These are phyloP conservation scores for Fusarium tupiense DNA, from an alignment of 2,329 filamentous ascomycete genomes.

Conservation along the genomic window DNA sequence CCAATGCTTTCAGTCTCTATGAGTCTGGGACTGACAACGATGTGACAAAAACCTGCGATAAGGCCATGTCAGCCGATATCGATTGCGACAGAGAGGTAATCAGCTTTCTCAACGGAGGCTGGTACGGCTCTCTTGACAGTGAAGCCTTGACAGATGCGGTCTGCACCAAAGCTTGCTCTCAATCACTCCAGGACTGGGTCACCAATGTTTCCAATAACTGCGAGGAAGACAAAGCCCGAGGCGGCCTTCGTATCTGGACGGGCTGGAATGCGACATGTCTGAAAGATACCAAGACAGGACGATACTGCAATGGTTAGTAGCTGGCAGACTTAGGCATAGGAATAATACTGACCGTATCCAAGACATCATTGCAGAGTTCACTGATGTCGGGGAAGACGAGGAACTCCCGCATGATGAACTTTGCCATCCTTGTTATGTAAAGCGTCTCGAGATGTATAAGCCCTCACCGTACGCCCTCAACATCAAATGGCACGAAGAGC, in stretches of 20 bases:
- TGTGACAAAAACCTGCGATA: neutral
- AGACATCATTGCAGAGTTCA: neutral
- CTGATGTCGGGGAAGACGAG: neutral
- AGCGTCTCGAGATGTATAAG: neutral
- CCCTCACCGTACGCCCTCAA: neutral
- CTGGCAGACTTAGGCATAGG: neutral
- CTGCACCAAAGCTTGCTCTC: neutral
- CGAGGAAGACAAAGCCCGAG: neutral
- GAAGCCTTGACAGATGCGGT: neutral
- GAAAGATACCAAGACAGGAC: neutral
- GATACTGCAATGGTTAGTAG: constrained; percentile 1
- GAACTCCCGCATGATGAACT: neutral
- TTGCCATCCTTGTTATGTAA: neutral
- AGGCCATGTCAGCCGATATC: neutral
- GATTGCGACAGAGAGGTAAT: neutral
- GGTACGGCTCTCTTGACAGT: neutral
- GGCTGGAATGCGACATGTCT: neutral
- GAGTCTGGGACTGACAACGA: neutral
- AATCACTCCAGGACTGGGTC: neutral
- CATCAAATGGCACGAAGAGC: neutral
- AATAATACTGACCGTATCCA: neutral
- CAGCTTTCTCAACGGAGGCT: neutral
- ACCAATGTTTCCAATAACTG: neutral
- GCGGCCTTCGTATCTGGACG: neutral
- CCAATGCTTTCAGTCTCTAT: neutral